phyloP scores from a whole-genome alignment of 2,329 filamentous ascomycete genomes.

The Westerdykella aurantiaca region DNA sequence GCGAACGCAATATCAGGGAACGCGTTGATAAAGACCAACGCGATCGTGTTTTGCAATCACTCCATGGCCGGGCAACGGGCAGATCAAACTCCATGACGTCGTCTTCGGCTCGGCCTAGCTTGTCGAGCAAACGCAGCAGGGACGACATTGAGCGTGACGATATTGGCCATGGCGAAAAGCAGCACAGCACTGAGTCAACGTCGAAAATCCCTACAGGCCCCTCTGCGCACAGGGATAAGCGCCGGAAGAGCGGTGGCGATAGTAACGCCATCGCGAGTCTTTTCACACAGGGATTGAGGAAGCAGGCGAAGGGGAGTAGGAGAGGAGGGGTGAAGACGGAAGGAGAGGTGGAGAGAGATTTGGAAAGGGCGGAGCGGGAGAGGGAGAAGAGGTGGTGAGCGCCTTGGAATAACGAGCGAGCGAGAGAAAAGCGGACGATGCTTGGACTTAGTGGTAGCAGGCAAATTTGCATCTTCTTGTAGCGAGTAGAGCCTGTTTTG shows the following conservation, averaged over 20 bases:
- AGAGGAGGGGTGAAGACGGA: conserved; percentile 31
- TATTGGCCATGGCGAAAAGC: background rate
- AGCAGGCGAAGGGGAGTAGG: conserved; percentile 22
- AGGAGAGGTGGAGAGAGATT: conserved; percentile 27
- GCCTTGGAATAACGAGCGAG: background rate
- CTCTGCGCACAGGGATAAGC: conserved; percentile 27
- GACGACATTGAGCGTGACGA: conserved; percentile 18
- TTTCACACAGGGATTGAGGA: conserved; percentile 26
- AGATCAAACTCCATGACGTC: background rate
- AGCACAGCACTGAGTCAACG: background rate
- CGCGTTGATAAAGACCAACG: conserved; percentile 21
- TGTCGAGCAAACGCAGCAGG: conserved; percentile 23
- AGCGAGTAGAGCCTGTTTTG: background rate
- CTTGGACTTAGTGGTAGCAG: too few species aligned
- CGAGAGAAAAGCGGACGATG: too few species aligned
- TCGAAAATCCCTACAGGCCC: conserved; percentile 24
- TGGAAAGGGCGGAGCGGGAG: conserved; percentile 30
- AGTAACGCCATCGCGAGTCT: conserved; percentile 25
- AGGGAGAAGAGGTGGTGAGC: conserved; percentile 17
- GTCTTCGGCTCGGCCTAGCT: conserved; percentile 5
- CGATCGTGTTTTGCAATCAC: conserved; percentile 8
- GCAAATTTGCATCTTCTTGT: too few species aligned
- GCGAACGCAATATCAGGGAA: conserved; percentile 45
- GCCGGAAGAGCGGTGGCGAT: conserved; percentile 17
- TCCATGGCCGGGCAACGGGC: background rate